phyloP scores from a whole-genome alignment of 257 asterid genomes.

The Solanum corneliomulleri region DNA sequence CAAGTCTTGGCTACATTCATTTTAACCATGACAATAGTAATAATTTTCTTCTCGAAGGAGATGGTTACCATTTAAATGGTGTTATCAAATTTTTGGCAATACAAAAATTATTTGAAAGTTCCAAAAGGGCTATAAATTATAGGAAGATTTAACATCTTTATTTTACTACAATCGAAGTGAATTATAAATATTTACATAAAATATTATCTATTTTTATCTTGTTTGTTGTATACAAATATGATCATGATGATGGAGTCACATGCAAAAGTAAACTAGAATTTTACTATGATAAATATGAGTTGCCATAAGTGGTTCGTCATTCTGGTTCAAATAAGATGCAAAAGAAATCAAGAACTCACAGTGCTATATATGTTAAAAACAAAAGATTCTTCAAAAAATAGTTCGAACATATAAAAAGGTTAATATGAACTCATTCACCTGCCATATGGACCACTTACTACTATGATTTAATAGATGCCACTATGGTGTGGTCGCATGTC shows the following conservation, averaged over 20 bases:
- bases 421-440: background rate
- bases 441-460: background rate
- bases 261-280: background rate
- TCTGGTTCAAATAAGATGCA: background rate
- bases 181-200: too few species aligned
- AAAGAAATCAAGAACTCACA: background rate
- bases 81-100: background rate
- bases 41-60: background rate
- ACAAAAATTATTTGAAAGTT: background rate
- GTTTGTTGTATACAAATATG: background rate
- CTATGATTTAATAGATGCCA: background rate
- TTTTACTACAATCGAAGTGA: background rate
- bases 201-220: background rate
- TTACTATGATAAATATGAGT: background rate
- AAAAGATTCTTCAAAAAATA: background rate
- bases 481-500: background rate
- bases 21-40: background rate
- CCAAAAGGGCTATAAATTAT: background rate
- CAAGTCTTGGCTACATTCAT: background rate
- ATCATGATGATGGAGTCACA: background rate
- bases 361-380: background rate
- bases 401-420: background rate
- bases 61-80: background rate
- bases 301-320: background rate
- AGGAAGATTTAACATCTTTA: too few species aligned